Evolutionary conservation across 257 asterid species (phyloP).

Genomic region (Gentiana macrophylla): DNA sequence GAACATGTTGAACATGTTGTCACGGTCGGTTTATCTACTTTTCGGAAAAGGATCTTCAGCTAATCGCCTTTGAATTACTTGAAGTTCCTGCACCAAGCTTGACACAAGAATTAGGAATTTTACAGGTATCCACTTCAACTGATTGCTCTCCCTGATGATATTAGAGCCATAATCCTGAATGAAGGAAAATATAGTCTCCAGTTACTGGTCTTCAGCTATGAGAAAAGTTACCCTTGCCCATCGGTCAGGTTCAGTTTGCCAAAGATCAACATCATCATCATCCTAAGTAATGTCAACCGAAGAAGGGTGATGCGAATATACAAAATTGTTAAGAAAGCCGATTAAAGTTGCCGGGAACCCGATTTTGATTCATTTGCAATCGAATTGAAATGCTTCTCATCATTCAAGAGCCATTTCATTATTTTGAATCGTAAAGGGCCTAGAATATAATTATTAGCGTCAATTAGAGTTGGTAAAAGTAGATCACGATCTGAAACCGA

Average conservation of each 20-base stretch:
- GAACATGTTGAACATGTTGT: too few relatives aligned
- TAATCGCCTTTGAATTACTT: slow-evolving; percentile 43
- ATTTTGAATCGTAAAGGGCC: slow-evolving; percentile 58
- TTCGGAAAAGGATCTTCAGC: slow-evolving; percentile 22
- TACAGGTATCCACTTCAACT: slow-evolving; percentile 40
- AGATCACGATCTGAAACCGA: too few relatives aligned
- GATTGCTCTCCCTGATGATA: slow-evolving; percentile 34
- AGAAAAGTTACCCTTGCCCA: slow-evolving; percentile 88
- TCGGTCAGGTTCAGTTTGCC: slow-evolving; percentile 72
- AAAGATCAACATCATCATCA: slow-evolving; percentile 76
- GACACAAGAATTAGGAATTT: slow-evolving; percentile 64
- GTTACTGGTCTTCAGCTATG: slow-evolving; percentile 30
- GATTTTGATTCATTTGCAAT: slow-evolving; percentile 9
- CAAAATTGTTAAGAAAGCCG: slow-evolving; percentile 48
- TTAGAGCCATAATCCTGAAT: slow-evolving; percentile 43
- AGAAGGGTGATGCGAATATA: slow-evolving; percentile 22
- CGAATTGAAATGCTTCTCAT: slow-evolving; percentile 12
- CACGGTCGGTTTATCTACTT: slow-evolving; percentile 22
- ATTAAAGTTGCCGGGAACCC: slow-evolving; percentile 39
- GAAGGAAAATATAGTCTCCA: slow-evolving; percentile 44
- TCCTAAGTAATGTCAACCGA: slow-evolving; percentile 38
- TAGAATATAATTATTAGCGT: slow-evolving; percentile 15
- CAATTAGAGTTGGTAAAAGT: neutral
- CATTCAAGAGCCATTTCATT: slow-evolving; percentile 50
- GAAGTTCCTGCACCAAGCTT: slow-evolving; percentile 71